phyloP scores from a whole-genome alignment of 257 asterid genomes.

The Capsicum rhomboideum region DNA sequence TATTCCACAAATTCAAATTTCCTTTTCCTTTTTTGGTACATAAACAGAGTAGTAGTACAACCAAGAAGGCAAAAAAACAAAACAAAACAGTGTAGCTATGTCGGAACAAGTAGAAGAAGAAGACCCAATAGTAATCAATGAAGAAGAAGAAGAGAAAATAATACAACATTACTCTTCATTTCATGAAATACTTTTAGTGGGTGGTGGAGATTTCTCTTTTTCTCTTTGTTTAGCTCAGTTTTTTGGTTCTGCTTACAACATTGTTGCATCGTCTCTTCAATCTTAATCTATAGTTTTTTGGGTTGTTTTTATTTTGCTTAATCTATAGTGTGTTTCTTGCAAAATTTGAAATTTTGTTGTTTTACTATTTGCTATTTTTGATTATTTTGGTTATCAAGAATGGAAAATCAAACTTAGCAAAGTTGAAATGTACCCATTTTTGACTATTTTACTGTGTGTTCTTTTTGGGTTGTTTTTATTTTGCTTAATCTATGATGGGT shows the following conservation, averaged over 20 bases:
- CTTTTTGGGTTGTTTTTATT: neutral
- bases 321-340: neutral
- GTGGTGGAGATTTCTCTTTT: conserved; percentile 55
- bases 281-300: conserved; percentile 4
- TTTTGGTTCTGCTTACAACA: conserved; percentile 24
- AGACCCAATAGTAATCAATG: neutral
- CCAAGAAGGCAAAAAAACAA: too few species aligned
- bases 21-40: neutral
- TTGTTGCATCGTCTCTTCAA: conserved; percentile 51
- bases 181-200: conserved; percentile 33
- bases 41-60: neutral
- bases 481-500: neutral
- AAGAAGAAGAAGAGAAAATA: conserved; percentile 5
- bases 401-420: conserved; percentile 23
- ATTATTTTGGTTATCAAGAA: neutral
- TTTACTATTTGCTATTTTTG: neutral
- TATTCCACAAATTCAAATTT: neutral
- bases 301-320: neutral
- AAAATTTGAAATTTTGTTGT: neutral
- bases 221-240: conserved; percentile 18
- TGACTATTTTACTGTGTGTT: neutral
- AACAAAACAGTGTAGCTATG: neutral
- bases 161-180: conserved; percentile 25
- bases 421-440: neutral
- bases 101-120: neutral